phyloP scores from a whole-genome alignment of 2,329 filamentous ascomycete species.

The Trichoderma sp. region DNA sequence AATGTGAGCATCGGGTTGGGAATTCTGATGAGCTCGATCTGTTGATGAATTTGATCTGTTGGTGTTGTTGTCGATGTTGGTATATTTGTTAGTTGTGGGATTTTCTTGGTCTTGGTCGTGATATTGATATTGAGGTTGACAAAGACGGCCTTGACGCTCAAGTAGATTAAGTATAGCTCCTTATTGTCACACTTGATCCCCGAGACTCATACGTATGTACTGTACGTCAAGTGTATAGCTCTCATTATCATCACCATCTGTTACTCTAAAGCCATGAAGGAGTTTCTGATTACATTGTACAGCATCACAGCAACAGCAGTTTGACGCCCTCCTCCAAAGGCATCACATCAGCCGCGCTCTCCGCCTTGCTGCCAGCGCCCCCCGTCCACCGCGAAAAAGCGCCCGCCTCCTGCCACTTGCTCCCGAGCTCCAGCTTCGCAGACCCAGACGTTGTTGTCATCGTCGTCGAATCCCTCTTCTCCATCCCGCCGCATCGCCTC shows the following conservation, averaged over 20 bases:
- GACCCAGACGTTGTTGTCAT: too few species aligned
- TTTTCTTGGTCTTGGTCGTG: too few species aligned
- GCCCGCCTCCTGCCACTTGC: slow-evolving; percentile 60
- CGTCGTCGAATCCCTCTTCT: slow-evolving; percentile 44
- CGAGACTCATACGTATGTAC: too few species aligned
- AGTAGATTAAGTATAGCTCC: too few species aligned
- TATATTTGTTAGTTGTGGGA: background rate
- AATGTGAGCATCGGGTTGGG: too few species aligned
- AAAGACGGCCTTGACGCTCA: too few species aligned
- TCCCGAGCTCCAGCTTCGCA: slow-evolving; percentile 47
- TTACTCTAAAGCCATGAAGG: too few species aligned
- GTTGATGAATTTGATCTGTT: background rate
- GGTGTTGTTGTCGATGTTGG: background rate
- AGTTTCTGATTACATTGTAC: too few species aligned
- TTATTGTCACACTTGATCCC: too few species aligned
- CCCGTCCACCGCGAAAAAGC: slow-evolving; percentile 58
- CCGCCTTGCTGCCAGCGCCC: slow-evolving; percentile 53
- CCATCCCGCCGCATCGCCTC: slow-evolving; percentile 42
- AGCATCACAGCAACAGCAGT: slow-evolving; percentile 37
- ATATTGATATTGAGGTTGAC: too few species aligned
- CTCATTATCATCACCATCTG: background rate
- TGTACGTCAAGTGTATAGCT: too few species aligned
- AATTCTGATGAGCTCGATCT: too few species aligned
- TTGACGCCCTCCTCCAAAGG: slow-evolving; percentile 55
- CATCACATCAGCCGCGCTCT: slow-evolving; percentile 54